These are phyloP conservation scores for Przewalskia tangutica DNA, from an alignment of 257 asterid species.

Conservation along the genomic window DNA sequence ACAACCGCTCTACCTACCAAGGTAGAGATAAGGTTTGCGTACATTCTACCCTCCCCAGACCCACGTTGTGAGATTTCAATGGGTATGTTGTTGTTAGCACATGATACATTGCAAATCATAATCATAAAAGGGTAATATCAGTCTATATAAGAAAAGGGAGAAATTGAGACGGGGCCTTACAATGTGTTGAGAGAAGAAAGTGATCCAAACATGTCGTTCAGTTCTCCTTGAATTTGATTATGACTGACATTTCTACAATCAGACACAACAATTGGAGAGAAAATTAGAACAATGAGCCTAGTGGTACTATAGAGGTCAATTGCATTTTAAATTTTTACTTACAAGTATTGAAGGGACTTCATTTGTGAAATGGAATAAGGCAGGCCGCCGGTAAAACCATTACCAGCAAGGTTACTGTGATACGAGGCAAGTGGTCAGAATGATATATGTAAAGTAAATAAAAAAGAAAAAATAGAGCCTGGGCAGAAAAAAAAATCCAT, in stretches of 20 bases:
- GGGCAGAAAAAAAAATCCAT: background rate
- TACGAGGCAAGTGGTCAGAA: background rate
- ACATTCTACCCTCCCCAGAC: too few relatives aligned
- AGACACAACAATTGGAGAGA: background rate
- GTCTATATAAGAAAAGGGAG: background rate
- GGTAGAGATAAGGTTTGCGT: too few relatives aligned
- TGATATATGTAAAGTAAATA: background rate
- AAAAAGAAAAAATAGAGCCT: background rate
- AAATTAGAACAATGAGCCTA: background rate
- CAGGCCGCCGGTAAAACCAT: slow-evolving; percentile 54
- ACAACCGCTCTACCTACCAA: too few relatives aligned
- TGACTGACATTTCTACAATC: slow-evolving; percentile 61
- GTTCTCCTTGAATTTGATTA: slow-evolving; percentile 62
- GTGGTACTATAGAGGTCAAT: background rate
- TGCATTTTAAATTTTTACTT: slow-evolving; percentile 16
- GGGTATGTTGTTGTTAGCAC: too few relatives aligned
- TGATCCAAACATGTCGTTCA: slow-evolving; percentile 39
- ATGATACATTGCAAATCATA: background rate
- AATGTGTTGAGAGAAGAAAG: slow-evolving; percentile 63
- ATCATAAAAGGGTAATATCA: background rate
- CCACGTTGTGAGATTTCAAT: too few relatives aligned
- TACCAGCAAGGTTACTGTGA: slow-evolving; percentile 72
- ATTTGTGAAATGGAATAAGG: slow-evolving; percentile 68
- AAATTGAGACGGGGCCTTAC: slow-evolving; percentile 37
- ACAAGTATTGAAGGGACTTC: slow-evolving; percentile 66